Evolutionary conservation across 2,329 filamentous ascomycete genomes (phyloP).

Genomic region (Pestalotiopsis sp.): DNA sequence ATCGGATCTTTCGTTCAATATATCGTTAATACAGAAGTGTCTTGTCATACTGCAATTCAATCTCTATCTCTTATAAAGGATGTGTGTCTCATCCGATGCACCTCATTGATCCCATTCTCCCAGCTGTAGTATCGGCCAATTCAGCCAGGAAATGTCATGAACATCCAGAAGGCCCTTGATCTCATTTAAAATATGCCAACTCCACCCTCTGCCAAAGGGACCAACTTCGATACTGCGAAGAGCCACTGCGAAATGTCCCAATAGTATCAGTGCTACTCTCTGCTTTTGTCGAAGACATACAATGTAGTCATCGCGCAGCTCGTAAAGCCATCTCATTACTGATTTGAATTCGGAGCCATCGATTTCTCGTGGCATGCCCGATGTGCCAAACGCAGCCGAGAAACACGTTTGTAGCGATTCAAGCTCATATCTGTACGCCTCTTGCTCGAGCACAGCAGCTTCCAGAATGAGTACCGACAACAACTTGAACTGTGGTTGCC

Average conservation of each 20-base stretch:
- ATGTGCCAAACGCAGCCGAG: neutral
- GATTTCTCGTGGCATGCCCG: neutral
- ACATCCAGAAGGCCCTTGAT: neutral
- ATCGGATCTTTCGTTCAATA: too few species aligned
- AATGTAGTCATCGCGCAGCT: constrained; percentile 10
- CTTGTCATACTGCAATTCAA: too few species aligned
- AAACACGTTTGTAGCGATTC: neutral
- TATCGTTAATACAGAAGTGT: too few species aligned
- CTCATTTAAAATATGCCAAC: constrained; percentile 10
- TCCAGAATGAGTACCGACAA: neutral
- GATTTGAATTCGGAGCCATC: constrained; percentile 5
- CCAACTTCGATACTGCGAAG: constrained; percentile 12
- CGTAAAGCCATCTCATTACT: constrained; percentile 14
- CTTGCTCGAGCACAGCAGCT: neutral
- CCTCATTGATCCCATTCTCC: neutral
- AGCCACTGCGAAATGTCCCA: constrained; percentile 7
- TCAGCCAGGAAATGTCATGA: neutral
- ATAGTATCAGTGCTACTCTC: neutral
- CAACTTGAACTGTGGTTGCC: neutral
- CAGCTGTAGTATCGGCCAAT: neutral
- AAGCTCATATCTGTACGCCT: neutral
- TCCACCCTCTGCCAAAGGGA: constrained; percentile 16
- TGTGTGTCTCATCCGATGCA: neutral
- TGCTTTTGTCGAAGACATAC: neutral
- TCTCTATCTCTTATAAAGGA: too few species aligned